Base-by-base conservation (phyloP, 1,139 yeast species). In the Yamadazyma jaroonii region DNA sequence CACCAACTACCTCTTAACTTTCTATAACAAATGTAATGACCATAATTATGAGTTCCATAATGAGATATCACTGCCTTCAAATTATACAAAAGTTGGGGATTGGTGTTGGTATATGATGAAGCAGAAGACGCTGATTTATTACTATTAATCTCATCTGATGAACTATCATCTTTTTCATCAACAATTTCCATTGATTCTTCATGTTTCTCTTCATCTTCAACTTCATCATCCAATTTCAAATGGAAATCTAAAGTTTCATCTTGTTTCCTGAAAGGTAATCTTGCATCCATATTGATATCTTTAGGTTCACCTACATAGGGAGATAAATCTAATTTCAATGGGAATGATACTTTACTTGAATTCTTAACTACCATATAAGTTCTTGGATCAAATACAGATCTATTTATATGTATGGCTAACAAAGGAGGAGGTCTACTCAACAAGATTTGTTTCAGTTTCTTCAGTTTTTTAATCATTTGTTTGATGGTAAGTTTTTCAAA, bases 31-130 rank as follows among this genome's bases (percentile, higher is more conserved):
- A 90, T 87, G 57, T 90, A 90, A 58, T 90, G 97, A 13, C 97
- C 97, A 57, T 88, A 90, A 54, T 90, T 88, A 53, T 90, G 97
- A 3, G 96, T 85, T 35, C 97, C 97, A 56, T 82, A 89, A 58
- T 90, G 97, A 1, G 90, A 81, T 35, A 90, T 85, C 1, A 86
- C 94, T 1, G 96, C 88, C 52, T 84, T 85, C 42, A 90, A 71
- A 34, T 79, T 72, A 56, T 90, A 90, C 23, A 73, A 62, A 35
- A 81, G 58, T 9, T 71, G 66, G 2, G 78, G 57, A 35, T 61
- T 49, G 1, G 35, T 17, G 6, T 38, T 32, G 13, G 27, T 36
- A 9, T 49, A 50, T 1, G 55, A 47, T 2, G 43, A 42, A 6
- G 34, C 24, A 2, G 50, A 41, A 5, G 56, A 45, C 5, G 32